phyloP scores from a whole-genome alignment of 225 moss, liverwort and hornwort genomes.

The Asterella californica region DNA sequence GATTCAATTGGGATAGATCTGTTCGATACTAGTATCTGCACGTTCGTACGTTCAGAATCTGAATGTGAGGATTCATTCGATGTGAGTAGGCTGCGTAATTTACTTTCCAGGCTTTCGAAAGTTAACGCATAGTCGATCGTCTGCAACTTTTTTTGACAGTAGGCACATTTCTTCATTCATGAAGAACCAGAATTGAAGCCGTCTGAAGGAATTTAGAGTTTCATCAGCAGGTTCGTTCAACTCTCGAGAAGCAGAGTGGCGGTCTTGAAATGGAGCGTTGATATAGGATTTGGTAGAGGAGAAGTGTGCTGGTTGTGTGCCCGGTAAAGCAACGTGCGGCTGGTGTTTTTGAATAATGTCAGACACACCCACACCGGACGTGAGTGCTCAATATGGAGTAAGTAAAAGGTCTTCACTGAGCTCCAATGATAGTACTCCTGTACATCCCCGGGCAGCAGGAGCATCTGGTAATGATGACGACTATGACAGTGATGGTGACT shows the following conservation, averaged over 20 bases:
- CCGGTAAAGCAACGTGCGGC: slow-evolving; percentile 31
- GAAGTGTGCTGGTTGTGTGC: slow-evolving; percentile 21
- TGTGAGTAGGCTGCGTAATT: slow-evolving; percentile 6
- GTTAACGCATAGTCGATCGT: slow-evolving; percentile 14
- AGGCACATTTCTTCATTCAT: slow-evolving; percentile 11
- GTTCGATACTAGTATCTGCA: background rate
- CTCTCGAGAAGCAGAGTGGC: slow-evolving; percentile 10
- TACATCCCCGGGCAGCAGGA: slow-evolving; percentile 57
- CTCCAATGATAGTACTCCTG: slow-evolving; percentile 68
- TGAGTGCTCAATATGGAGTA: slow-evolving; percentile 64
- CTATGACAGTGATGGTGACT: slow-evolving; percentile 72
- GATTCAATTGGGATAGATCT: slow-evolving; percentile 11
- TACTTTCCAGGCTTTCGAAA: slow-evolving; percentile 4
- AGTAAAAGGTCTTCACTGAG: slow-evolving; percentile 67
- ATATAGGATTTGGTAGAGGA: slow-evolving; percentile 24
- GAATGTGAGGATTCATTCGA: slow-evolving; percentile 4
- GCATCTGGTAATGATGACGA: slow-evolving; percentile 72
- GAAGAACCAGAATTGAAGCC: background rate
- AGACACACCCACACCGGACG: slow-evolving; percentile 50
- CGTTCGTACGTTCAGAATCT: background rate
- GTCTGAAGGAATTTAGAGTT: slow-evolving; percentile 16
- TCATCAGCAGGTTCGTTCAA: slow-evolving; percentile 22
- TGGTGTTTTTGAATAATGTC: slow-evolving; percentile 48
- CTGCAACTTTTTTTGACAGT: slow-evolving; percentile 19
- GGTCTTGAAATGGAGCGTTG: slow-evolving; percentile 26